Evolutionary conservation across 208 protist species (phyloP), one percentile per base, ranked within the genome.

Genomic region (Crithidia expoeki): DNA sequence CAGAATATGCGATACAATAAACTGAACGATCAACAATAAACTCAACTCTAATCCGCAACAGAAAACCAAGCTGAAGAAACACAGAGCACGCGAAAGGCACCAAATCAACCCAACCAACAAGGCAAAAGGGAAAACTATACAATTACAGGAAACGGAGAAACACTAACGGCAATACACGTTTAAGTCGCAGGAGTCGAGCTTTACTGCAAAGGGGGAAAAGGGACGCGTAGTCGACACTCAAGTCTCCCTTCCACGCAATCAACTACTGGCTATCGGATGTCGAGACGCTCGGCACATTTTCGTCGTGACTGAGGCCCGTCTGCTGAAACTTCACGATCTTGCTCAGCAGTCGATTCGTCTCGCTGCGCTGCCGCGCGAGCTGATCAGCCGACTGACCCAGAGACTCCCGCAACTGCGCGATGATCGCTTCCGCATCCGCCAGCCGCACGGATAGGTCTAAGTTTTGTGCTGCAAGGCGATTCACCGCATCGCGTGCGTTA

Each of bases 371-470:
- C 21, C 56, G 50, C 7, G 62, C 56, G 28, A 85, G 70, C 46
- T 79, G 58, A 6, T 46, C 61, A 2, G 70, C 65, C 23, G 72
- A 74, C n/a, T 56, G 36, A 16, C 58, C 65, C 27, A 84, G 65
- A 2, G 65, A 62, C 14, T 51, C 46, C 50, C 79, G 74, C 47
- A 83, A 52, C 25, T 81, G 61, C 38, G 59, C 49, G 19, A 81
- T 76, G n/a, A 84, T 58, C 30, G 67, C 59, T 38, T 81, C 78
- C 14, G 72, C 68, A 32, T 83, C 72, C 23, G 68, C 70, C 9
- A 86, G 67, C 17, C 74, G 80, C 30, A 74, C 74, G 36, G 65
- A 75, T 32, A 84, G 65, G 10, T 71, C 79, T 25, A 76, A 49
- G 65, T 80, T 84, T 21, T 73, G 63, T 16, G 79, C 79, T 4